A percentile compares a stretch with the other conserved stretches of the same genome.
Conservation (phyloP, 2,329 filamentous ascomycete species). For the Stemphylium beticola region DNA sequence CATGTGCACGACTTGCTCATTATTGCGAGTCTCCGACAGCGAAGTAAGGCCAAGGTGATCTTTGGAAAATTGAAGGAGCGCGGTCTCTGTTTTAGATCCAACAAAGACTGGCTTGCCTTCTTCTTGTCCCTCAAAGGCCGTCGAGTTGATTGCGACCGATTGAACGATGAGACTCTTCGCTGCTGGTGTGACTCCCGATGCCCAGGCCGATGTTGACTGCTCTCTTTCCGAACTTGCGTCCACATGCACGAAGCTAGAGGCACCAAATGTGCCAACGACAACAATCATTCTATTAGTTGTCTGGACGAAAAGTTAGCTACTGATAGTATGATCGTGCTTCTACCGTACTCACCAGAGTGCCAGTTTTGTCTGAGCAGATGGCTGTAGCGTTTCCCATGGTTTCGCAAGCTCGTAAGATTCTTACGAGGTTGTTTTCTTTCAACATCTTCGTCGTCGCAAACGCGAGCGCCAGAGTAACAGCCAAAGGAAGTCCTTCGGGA, state of each 20-base stretch:
- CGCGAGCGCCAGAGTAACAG: slow-evolving; percentile 45
- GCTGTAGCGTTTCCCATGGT: slow-evolving; percentile 47
- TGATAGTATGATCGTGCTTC: rapidly evolving
- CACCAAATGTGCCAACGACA: slow-evolving; percentile 48
- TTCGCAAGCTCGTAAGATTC: slow-evolving; percentile 42
- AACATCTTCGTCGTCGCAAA: slow-evolving; percentile 46
- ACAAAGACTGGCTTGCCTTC: slow-evolving; percentile 58
- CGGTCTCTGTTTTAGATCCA: slow-evolving; percentile 65
- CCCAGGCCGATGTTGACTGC: slow-evolving; percentile 50
- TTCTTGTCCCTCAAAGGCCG: slow-evolving; percentile 57
- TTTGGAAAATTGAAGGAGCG: slow-evolving; percentile 58
- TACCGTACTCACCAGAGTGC: slow-evolving; percentile 27
- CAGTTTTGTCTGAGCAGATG: slow-evolving; percentile 48
- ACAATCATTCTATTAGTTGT: slow-evolving; percentile 52
- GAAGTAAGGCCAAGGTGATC: slow-evolving; percentile 60
- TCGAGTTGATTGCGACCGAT: slow-evolving; percentile 54
- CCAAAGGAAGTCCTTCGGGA: slow-evolving; percentile 49
- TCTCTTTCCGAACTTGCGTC: slow-evolving; percentile 52
- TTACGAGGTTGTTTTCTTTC: slow-evolving; percentile 46
- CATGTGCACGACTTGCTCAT: slow-evolving; percentile 56
- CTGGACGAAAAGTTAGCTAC: slow-evolving; percentile 13
- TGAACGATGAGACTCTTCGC: slow-evolving; percentile 36
- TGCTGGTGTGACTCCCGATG: slow-evolving; percentile 52
- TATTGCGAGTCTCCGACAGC: slow-evolving; percentile 55
- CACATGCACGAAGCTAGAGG: slow-evolving; percentile 57